Evolutionary conservation across 495 filamentous ascomycete species (phyloP), one percentile per base, ranked within the genome.

Genomic region (Penicillium atrosanguineum): DNA sequence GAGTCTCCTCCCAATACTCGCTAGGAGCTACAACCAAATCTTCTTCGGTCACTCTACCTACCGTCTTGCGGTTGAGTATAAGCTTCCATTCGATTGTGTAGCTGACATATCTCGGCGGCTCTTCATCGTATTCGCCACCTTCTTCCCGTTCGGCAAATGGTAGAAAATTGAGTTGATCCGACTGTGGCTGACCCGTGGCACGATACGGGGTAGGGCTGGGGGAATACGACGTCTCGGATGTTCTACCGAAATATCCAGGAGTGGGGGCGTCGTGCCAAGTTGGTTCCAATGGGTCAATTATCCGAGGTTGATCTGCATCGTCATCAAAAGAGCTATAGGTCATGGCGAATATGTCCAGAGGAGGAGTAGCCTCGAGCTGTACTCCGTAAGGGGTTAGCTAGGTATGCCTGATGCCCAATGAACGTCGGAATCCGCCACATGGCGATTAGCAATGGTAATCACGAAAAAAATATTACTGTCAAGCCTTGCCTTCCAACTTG

Each of bases 321-420:
- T 54, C 56, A 50, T 4, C 43, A 44, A 54, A 48, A 59, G 21
- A 48, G 51, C 43, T 59, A 31, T 54, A 6, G 56, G 42, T 47
- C n/a, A 53, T 58, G 23, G 45, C 46, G 50, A 44, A 57, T 57
- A 41, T 57, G n/a, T 49, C 36, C 29, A 26, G 50, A 37, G 39
- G 45, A 44, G 46, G 46, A 46, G 29, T 19, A 54, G 31, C 42
- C 47, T 50, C 39, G 19, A 53, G 50, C 56, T 50, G 46, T 47
- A 50, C n/a, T n/a, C n/a, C n/a, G n/a, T n/a, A n/a, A 59, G 46
- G 28, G 50, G 46, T 59, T 59, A 59, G 50, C 46, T 50, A 47
- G 50, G 50, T 29, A 58, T 50, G 34, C 20, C 51, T 59, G 31
- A 59, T 59, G 43, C 51, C 56, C n/a, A n/a, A n/a, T n/a, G n/a